Percentiles rank a stretch among this genome's conserved stretches.
phyloP scores from a whole-genome alignment of 176 grass and related monocot genomes.

The Tillandsia fasciculata region DNA sequence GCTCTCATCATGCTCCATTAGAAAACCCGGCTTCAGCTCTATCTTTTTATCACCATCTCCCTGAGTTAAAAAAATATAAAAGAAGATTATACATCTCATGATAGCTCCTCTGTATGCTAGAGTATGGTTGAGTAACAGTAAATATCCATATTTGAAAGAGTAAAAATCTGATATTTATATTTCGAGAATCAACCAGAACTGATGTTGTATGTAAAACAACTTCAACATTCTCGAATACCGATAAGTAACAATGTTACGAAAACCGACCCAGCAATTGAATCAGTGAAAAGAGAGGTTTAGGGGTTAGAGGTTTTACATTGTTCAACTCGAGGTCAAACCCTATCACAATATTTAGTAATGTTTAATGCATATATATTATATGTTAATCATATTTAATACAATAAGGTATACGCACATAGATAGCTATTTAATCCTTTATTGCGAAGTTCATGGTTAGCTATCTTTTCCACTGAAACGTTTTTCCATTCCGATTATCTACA shows the following conservation, averaged over 20 bases:
- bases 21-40: slow-evolving; percentile 81
- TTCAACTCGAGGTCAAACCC: no score
- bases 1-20: slow-evolving; percentile 97
- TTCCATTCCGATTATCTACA: not conserved
- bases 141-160: not conserved
- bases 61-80: slow-evolving; percentile 22
- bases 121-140: no score
- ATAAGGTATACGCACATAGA: no score
- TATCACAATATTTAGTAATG: no score
- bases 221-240: not conserved
- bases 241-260: not conserved
- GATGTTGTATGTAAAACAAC: not conserved
- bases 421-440: no score
- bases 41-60: slow-evolving; percentile 88
- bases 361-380: no score
- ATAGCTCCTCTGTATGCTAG: not conserved
- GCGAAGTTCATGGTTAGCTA: no score
- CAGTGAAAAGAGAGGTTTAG: not conserved
- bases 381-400: no score
- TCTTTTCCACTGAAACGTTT: no score
- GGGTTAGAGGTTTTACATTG: no score
- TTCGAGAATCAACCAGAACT: not conserved
- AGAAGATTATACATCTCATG: not conserved
- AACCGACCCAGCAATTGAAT: not conserved
- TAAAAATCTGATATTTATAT: not conserved